Conservation (phyloP, 164 flowering plant genomes). For the Aristolochia fimbriata region DNA sequence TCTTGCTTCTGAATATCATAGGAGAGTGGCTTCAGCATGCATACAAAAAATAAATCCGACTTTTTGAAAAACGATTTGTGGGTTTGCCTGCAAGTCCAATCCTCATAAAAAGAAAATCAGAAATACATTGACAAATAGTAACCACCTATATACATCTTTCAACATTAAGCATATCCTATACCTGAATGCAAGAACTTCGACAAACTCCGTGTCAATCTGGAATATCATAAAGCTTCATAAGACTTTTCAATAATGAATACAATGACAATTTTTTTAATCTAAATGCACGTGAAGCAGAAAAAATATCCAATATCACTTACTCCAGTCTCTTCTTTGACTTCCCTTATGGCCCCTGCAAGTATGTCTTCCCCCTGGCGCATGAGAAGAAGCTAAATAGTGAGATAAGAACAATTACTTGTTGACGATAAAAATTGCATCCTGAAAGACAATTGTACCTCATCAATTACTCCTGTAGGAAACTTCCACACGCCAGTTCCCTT, state of each 20-base stretch:
- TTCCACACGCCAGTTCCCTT: constrained; percentile 36
- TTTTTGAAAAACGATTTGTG: constrained; percentile 52
- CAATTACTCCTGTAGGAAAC: constrained; percentile 31
- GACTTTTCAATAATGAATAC: background rate
- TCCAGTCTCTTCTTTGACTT: constrained; percentile 85
- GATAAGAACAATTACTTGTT: background rate
- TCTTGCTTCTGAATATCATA: constrained; percentile 54
- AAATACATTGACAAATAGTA: background rate
- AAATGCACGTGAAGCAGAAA: background rate
- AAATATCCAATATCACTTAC: constrained; percentile 26
- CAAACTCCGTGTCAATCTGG: constrained; percentile 70
- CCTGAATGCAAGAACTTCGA: constrained; percentile 79
- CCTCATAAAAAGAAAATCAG: background rate
- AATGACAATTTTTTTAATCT: background rate
- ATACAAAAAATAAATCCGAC: constrained; percentile 63
- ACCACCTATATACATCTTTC: background rate
- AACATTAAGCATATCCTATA: constrained; percentile 13
- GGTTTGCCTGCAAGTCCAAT: constrained; percentile 34
- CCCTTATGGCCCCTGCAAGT: constrained; percentile 41
- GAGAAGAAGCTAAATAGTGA: background rate
- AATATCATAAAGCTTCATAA: constrained; percentile 5
- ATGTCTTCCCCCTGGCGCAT: constrained; percentile 39
- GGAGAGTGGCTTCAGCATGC: constrained; percentile 56
- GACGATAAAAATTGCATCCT: background rate
- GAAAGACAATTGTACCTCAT: constrained; percentile 18